Evolutionary conservation across 768 basidiomycete genomes (phyloP).

Genomic region (Pisolithus albus): DNA sequence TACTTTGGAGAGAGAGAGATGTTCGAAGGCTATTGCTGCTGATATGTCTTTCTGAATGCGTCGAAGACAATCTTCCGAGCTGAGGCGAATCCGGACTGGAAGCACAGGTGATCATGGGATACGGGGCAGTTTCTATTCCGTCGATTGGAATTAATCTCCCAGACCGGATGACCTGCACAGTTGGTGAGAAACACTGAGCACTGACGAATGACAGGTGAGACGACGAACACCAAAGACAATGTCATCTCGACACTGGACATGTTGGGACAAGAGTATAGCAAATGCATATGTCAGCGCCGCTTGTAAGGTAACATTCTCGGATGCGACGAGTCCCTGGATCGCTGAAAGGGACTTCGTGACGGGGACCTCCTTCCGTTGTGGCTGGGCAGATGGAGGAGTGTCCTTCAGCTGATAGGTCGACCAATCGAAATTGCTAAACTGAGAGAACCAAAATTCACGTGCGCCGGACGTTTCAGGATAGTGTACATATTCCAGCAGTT

Average conservation of each 20-base stretch:
- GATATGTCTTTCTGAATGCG: conserved; percentile 23
- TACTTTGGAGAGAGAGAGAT: conserved; percentile 24
- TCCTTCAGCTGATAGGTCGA: conserved; percentile 6
- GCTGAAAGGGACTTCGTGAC: conserved; percentile 13
- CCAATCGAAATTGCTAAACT: conserved; percentile 17
- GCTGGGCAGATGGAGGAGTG: conserved; percentile 1
- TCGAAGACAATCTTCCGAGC: conserved; percentile 11
- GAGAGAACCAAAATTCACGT: conserved; percentile 19
- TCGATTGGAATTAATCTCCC: conserved; percentile 23
- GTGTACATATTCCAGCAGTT: conserved; percentile 19
- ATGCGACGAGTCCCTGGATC: conserved; percentile 15
- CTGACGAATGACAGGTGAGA: not conserved
- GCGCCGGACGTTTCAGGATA: conserved; percentile 8
- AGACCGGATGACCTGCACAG: conserved; percentile 24
- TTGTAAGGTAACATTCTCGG: conserved; percentile 25
- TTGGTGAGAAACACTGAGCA: conserved; percentile 1
- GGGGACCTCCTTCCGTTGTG: conserved; percentile 9
- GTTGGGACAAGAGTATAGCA: conserved; percentile 19
- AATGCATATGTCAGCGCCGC: conserved; percentile 25
- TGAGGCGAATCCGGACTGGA: conserved; percentile 20
- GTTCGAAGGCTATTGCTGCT: conserved; percentile 22
- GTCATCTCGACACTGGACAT: conserved; percentile 20
- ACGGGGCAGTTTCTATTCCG: conserved; percentile 16
- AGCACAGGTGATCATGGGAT: conserved; percentile 24
- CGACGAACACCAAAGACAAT: conserved; percentile 27